Conservation (phyloP, 495 filamentous ascomycete genomes). For the Xylona heveae region DNA sequence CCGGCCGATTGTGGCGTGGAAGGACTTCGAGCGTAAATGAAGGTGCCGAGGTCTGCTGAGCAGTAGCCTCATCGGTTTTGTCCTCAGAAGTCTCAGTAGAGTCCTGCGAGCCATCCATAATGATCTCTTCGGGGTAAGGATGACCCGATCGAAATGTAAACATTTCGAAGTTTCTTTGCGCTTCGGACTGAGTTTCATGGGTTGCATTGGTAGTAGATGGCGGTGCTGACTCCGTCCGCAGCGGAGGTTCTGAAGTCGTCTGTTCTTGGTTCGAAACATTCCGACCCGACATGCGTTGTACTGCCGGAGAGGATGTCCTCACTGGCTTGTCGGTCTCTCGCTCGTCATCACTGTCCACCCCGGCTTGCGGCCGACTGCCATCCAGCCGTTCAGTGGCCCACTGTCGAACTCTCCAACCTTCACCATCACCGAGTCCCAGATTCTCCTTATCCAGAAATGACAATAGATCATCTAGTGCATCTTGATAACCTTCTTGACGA, state of each 20-base stretch:
- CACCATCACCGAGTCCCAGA: conserved; percentile 54
- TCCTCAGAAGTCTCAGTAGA: conserved; percentile 18
- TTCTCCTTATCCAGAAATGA: conserved; percentile 64
- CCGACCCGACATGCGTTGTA: conserved; percentile 27
- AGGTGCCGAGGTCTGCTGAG: conserved; percentile 10
- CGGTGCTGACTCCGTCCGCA: conserved; percentile 24
- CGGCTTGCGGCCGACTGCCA: conserved; percentile 25
- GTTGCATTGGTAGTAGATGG: conserved; percentile 12
- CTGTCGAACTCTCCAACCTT: conserved; percentile 58
- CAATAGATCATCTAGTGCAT: conserved; percentile 78
- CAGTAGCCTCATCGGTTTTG: conserved; percentile 8
- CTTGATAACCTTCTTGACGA: conserved; percentile 66
- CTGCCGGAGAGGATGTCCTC: conserved; percentile 36
- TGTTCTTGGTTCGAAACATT: conserved; percentile 18
- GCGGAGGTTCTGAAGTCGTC: conserved; percentile 19
- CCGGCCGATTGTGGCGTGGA: conserved; percentile 27
- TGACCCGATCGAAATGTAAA: conserved; percentile 59
- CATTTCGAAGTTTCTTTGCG: no score
- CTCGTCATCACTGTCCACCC: conserved; percentile 58
- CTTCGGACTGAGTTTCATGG: no score
- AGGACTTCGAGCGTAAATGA: conserved; percentile 29
- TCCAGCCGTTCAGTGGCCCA: conserved; percentile 70
- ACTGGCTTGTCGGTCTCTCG: conserved; percentile 31
- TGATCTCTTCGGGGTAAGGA: conserved; percentile 47
- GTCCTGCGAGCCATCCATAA: conserved; percentile 25